Conservation (phyloP, 2,329 filamentous ascomycete species). For the Aspergillus aculeatus region DNA sequence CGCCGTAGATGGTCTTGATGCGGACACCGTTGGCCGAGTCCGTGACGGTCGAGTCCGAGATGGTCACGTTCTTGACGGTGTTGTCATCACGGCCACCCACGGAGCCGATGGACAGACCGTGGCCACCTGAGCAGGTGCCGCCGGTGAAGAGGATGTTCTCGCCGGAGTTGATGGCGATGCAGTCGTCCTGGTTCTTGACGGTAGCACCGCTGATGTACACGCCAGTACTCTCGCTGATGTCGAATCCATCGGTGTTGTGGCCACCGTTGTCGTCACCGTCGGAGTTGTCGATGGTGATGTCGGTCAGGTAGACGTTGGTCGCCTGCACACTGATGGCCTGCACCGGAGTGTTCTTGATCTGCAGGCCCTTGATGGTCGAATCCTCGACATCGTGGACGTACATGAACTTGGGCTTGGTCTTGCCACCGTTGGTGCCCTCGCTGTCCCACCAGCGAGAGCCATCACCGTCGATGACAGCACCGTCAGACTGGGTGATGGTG, state of each 20-base stretch:
- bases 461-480: constrained; percentile 55
- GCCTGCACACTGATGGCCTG: constrained; percentile 42
- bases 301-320: constrained; percentile 52
- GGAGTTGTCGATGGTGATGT: constrained; percentile 59
- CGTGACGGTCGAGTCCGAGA: constrained; percentile 50
- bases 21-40: constrained; percentile 59
- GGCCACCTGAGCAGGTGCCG: constrained; percentile 36
- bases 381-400: constrained; percentile 40
- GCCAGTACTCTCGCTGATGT: constrained; percentile 42
- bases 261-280: constrained; percentile 50
- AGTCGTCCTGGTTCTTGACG: constrained; percentile 61
- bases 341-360: constrained; percentile 40
- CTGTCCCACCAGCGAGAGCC: constrained; percentile 62
- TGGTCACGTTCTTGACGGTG: constrained; percentile 53
- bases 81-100: constrained; percentile 58
- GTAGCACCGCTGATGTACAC: constrained; percentile 53
- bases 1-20: constrained; percentile 56
- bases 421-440: constrained; percentile 60
- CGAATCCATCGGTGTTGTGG: constrained; percentile 54
- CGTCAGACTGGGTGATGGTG: constrained; percentile 52
- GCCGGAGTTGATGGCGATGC: constrained; percentile 59
- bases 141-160: constrained; percentile 36
- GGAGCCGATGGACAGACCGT: constrained; percentile 60
- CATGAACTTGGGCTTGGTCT: constrained; percentile 67
- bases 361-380: constrained; percentile 34